Base-by-base conservation (phyloP, 2,329 filamentous ascomycete species). In the Diaporthe ilicicola region DNA sequence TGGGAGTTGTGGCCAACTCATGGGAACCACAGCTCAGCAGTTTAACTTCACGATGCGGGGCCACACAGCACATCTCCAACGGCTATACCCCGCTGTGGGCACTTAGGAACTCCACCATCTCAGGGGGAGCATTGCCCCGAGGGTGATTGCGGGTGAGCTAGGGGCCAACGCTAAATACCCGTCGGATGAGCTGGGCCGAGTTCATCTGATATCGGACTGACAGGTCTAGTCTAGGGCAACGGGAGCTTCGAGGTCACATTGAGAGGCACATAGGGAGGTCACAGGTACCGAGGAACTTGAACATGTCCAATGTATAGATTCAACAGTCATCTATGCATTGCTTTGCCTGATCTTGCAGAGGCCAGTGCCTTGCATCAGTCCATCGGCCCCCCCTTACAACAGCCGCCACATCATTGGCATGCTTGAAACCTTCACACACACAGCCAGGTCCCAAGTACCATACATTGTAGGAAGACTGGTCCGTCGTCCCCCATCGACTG, bases 321-420 rank as follows among this genome's bases (percentile, higher is more conserved):
- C 86, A 85, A 86, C 76, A 77, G 85, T 83, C 84, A 70, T 86
- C 86, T 87, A 87, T 80, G 77, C 79, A 78, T 74, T 74, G 67
- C 76, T 76, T 77, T 75, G 71, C 70, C 75, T 72, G 74, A 77
- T 74, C 70, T 74, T 76, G 71, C 68, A 50, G 44, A 72, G 67
- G 70, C 67, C 59, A 61, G 9, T 42, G 53, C 70, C 67, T 72
- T 29, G 59, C 53, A 68, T 74, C 73, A 67, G 53, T 70, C 67
- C 56, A 67, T 73, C 62, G 68, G n/a, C n/a, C n/a, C 74, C 77
- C 50, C 46, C 53, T 68, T 70, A 73, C 74, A 74, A 64, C 74
- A 59, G 67, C 64, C 62, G 24, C 51, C 69, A 67, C 53, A 69
- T 61, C 54, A 69, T 64, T 78, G 80, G 79, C 79, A 81, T 79